Conservation (phyloP, 2,329 filamentous ascomycete species). For the Hysterium pulicare region DNA sequence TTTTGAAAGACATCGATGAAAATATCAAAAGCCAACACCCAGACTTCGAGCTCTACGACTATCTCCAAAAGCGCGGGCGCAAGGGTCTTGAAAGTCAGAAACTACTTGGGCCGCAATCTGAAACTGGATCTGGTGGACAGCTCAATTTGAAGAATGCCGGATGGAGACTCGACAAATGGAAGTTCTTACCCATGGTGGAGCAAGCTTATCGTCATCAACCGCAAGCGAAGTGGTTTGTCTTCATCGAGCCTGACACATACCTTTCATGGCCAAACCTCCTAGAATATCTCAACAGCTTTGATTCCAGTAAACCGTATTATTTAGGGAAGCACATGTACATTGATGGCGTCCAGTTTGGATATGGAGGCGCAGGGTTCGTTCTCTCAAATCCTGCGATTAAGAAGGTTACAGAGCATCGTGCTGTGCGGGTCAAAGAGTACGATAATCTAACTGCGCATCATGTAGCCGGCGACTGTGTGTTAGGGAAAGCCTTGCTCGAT, state of each 20-base stretch:
- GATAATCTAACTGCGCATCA: slow-evolving; percentile 34
- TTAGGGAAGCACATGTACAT: slow-evolving; percentile 45
- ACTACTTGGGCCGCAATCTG: slow-evolving; percentile 28
- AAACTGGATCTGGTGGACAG: slow-evolving; percentile 33
- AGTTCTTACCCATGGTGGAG: slow-evolving; percentile 55
- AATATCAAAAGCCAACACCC: slow-evolving; percentile 38
- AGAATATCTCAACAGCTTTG: slow-evolving; percentile 38
- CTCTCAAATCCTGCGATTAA: slow-evolving; percentile 42
- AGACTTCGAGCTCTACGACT: slow-evolving; percentile 54
- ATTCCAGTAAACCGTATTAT: slow-evolving; percentile 39
- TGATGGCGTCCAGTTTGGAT: slow-evolving; percentile 43
- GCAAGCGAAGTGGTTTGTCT: slow-evolving; percentile 37
- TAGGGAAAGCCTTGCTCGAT: slow-evolving; percentile 37
- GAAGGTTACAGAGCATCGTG: slow-evolving; percentile 30
- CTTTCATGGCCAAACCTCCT: slow-evolving; percentile 39
- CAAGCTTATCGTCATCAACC: slow-evolving; percentile 41
- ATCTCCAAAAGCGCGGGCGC: slow-evolving; percentile 45
- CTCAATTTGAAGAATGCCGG: slow-evolving; percentile 38
- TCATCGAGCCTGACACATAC: slow-evolving; percentile 38
- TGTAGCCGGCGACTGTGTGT: slow-evolving; percentile 39
- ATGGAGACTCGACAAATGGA: slow-evolving; percentile 59
- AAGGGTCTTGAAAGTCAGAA: slow-evolving; percentile 34
- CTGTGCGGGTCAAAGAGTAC: slow-evolving; percentile 28
- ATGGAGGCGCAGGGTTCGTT: slow-evolving; percentile 45
- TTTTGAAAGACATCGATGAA: slow-evolving; percentile 45